Base-by-base conservation (phyloP, 768 basidiomycete genomes). In the Mycena crocata region DNA sequence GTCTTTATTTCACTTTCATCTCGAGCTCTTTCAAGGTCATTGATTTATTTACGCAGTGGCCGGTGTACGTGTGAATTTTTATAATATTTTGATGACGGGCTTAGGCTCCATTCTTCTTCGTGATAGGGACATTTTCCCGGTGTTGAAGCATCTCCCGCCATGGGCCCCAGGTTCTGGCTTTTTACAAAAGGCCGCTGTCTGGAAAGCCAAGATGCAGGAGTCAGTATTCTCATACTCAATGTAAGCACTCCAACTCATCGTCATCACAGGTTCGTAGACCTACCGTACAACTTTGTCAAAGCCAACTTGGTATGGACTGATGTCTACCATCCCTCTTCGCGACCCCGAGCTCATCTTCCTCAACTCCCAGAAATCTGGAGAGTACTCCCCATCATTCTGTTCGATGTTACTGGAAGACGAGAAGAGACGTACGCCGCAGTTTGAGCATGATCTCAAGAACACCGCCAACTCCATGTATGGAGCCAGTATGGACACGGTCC, bases 61-160 rank as follows among this genome's bases (percentile, higher is more conserved):
- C n/a, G n/a, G n/a, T n/a, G n/a, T n/a, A n/a, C n/a, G n/a, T n/a
- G n/a, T n/a, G n/a, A n/a, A n/a, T n/a, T n/a, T n/a, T n/a, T n/a
- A n/a, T n/a, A n/a, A n/a, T n/a, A n/a, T n/a, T n/a, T n/a, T n/a
- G n/a, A n/a, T n/a, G n/a, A n/a, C n/a, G n/a, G n/a, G n/a, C n/a
- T n/a, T n/a, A n/a, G n/a, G n/a, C n/a, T n/a, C n/a, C n/a, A n/a
- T n/a, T n/a, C n/a, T n/a, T n/a, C n/a, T n/a, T n/a, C n/a, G n/a
- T n/a, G n/a, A n/a, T n/a, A n/a, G n/a, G n/a, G 82, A 90, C 50
- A 64, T 74, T 21, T 54, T 76, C 44, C 77, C 73, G 26, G 34
- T 62, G 14, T 68, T 78, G 45, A 74, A 68, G 31, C 66, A 75
- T 45, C 26, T 78, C 15, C 76, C 75, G 37, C 42, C 45, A 7